Conservation (phyloP, 768 basidiomycete species). For the Amylocystis lapponica region DNA sequence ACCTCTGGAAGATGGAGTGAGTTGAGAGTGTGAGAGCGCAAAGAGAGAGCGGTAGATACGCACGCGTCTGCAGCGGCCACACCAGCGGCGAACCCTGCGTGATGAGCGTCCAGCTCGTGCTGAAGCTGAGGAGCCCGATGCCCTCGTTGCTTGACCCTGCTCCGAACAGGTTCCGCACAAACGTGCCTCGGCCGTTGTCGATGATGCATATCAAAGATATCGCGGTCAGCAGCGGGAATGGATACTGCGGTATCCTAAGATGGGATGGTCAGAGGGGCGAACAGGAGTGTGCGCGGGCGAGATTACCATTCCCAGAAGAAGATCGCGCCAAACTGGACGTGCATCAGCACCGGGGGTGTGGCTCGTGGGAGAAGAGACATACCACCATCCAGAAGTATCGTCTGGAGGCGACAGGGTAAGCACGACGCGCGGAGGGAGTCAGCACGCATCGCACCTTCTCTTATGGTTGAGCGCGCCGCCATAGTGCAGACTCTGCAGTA, state of each 20-base stretch:
- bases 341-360: too few relatives aligned
- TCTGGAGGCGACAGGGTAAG: too few relatives aligned
- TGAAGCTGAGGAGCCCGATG: constrained; percentile 41
- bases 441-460: constrained; percentile 4
- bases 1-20: constrained; percentile 29
- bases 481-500: constrained; percentile 50
- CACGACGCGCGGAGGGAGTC: neutral
- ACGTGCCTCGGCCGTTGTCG: constrained; percentile 39
- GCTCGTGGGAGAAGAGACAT: constrained; percentile 16
- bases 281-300: constrained; percentile 10
- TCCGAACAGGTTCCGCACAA: constrained; percentile 35
- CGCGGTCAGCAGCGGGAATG: constrained; percentile 40
- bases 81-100: constrained; percentile 48
- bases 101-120: constrained; percentile 48
- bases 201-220: constrained; percentile 43
- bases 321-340: constrained; percentile 35
- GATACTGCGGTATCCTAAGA: constrained; percentile 29
- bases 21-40: neutral
- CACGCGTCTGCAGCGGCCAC: constrained; percentile 52
- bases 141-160: constrained; percentile 49
- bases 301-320: constrained; percentile 40
- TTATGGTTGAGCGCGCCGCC: constrained; percentile 44
- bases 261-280: neutral
- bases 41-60: constrained; percentile 12
- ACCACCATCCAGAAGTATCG: constrained; percentile 53